Base-by-base conservation (phyloP, 345 rosid species). In the Euphorbia pulcherrima region DNA sequence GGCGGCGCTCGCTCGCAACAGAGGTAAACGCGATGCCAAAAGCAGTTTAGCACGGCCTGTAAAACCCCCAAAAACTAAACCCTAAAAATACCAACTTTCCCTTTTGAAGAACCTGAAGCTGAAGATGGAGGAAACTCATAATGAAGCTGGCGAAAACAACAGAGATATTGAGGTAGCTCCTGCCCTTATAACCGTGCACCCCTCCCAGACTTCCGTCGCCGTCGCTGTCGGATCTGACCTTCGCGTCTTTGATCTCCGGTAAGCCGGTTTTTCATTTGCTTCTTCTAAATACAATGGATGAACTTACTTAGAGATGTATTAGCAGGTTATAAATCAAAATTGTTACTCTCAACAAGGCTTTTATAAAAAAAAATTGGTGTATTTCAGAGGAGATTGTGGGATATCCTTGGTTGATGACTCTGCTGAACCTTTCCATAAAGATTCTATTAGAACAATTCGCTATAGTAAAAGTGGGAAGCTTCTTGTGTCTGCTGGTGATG, bases 401-500 rank as follows among this genome's bases (percentile, higher is more conserved):
- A 79, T 84, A 56, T 57, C 82, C 51, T 74, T 90, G 84, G 78
- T 74, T 76, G 97, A 88, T 83, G 88, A 87, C 41, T 84, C 89
- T 50, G 80, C 59, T 3, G 83, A 70, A 41, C 69, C 88, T 68
- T 77, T 67, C 16, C 97, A 77, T 62, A 82, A 82, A 35, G 97
- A 88, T 63, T 92, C 98, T 46, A 85, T 92, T 52, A 85, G 97
- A 81, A 93, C 91, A 72, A 86, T 95, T 73, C 83, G 83, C 11
- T 92, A 82, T 47, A 79, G 90, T 57, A 79, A 83, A 54, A 79
- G 73, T 24, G 96, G 97, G 67, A 85, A 83, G 82, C 85, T 90
- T 26, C 82, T 95, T 54, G 89, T 84, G 18, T 92, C 99, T 61
- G 92, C 96, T 3, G 98, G 98, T 6, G 96, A 95, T 77, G 97